phyloP scores from a whole-genome alignment of 2,329 filamentous ascomycete species.

The Dactylellina drechsleri region DNA sequence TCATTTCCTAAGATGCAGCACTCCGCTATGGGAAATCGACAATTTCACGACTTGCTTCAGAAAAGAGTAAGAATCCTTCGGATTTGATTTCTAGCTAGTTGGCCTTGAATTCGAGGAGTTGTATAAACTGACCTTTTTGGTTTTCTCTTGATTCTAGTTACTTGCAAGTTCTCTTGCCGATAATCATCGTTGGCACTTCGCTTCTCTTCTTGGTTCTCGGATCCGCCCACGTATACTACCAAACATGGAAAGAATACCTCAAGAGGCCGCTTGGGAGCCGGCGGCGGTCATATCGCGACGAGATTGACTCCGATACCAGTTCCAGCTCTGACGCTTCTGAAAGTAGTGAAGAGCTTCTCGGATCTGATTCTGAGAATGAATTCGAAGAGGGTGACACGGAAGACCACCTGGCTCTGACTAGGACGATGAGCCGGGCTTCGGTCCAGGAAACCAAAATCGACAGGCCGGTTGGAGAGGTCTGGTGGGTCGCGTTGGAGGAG shows the following conservation, averaged over 20 bases:
- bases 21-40: constrained; percentile 69
- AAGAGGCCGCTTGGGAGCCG: constrained; percentile 12
- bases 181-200: constrained; percentile 76
- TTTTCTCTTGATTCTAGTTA: constrained; percentile 67
- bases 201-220: constrained; percentile 70
- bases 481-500: constrained; percentile 78
- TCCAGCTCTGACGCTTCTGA: constrained; percentile 12
- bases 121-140: background rate
- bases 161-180: constrained; percentile 81
- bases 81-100: background rate
- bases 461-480: constrained; percentile 76
- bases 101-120: background rate
- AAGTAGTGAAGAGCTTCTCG: constrained; percentile 59
- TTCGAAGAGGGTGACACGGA: constrained; percentile 69
- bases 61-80: constrained; percentile 35
- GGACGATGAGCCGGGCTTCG: constrained; percentile 66
- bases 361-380: constrained; percentile 64
- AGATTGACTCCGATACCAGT: constrained; percentile 32
- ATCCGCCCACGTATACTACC: constrained; percentile 45
- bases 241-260: constrained; percentile 47
- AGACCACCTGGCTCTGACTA: constrained; percentile 67
- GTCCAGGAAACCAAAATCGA: constrained; percentile 74
- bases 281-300: constrained; percentile 12
- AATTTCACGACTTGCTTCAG: constrained; percentile 72
- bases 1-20: constrained; percentile 57